phyloP scores from a whole-genome alignment of 139 green algal species.

The Tetraselmis striata region DNA sequence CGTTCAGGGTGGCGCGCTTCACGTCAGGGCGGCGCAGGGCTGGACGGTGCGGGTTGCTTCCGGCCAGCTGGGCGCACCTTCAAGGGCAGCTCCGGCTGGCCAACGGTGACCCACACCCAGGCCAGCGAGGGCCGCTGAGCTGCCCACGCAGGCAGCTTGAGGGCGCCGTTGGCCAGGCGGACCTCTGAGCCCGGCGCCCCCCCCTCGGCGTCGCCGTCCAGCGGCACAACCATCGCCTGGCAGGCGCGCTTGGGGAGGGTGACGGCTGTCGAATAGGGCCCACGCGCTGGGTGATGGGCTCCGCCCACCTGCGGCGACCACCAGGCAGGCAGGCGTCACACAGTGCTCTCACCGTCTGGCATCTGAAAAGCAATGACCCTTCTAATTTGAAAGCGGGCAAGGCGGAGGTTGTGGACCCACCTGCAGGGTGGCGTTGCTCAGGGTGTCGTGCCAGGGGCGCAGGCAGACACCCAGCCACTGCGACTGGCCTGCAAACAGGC shows the following conservation, averaged over 20 bases:
- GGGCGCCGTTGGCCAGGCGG: background rate
- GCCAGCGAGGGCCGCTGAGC: background rate
- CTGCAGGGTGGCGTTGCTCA: slow-evolving; percentile 7
- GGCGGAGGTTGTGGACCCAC: too few relatives aligned
- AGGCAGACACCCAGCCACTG: slow-evolving; percentile 48
- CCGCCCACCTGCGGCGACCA: too few relatives aligned
- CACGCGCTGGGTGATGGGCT: too few relatives aligned
- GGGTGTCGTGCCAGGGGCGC: slow-evolving; percentile 23
- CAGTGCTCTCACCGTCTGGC: too few relatives aligned
- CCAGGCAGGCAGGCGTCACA: too few relatives aligned
- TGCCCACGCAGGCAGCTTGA: background rate
- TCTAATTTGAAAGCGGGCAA: too few relatives aligned
- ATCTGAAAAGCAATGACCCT: too few relatives aligned
- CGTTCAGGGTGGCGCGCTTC: too few relatives aligned
- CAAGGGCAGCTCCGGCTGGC: background rate
- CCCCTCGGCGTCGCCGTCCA: background rate
- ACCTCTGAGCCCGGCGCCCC: background rate
- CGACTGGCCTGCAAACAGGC: slow-evolving; percentile 31
- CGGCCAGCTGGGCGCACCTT: background rate
- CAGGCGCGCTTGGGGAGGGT: background rate
- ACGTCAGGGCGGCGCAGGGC: too few relatives aligned
- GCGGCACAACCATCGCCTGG: background rate
- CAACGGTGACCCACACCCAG: background rate
- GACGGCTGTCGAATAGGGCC: background rate
- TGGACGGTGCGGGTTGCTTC: too few relatives aligned